phyloP scores from a whole-genome alignment of 768 basidiomycete species.

The Leccinum boreale region DNA sequence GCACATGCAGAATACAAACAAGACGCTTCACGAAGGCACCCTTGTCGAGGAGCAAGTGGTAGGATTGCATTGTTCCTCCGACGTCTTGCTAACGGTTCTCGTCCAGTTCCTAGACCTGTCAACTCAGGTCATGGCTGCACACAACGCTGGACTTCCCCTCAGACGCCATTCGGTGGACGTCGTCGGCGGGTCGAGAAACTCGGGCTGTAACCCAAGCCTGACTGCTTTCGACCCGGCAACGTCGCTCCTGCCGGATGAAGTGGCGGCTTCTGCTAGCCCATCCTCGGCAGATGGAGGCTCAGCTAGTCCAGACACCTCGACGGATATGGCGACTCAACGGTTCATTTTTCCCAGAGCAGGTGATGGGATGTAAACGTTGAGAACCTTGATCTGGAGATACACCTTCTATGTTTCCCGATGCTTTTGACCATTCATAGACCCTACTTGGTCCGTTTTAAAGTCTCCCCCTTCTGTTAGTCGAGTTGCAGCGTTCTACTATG shows the following conservation, averaged over 20 bases:
- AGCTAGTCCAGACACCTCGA: slow-evolving; percentile 17
- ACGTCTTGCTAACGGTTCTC: not conserved
- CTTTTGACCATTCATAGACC: slow-evolving; percentile 3
- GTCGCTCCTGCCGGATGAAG: slow-evolving; percentile 14
- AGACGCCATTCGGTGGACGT: slow-evolving; percentile 32
- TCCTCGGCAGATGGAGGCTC: slow-evolving; percentile 20
- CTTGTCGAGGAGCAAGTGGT: slow-evolving; percentile 57
- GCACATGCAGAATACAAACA: slow-evolving; percentile 60
- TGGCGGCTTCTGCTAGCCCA: slow-evolving; percentile 22
- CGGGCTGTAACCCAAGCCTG: slow-evolving; percentile 8
- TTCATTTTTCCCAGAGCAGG: slow-evolving; percentile 17
- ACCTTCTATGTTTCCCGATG: not conserved
- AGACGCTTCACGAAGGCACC: slow-evolving; percentile 48
- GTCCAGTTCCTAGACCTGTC: slow-evolving; percentile 31
- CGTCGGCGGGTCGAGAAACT: slow-evolving; percentile 12
- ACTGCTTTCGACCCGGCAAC: slow-evolving; percentile 15
- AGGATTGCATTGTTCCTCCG: not conserved
- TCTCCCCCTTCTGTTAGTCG: not conserved
- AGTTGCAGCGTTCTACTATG: not conserved
- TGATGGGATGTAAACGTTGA: slow-evolving; percentile 16
- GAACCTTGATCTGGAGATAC: slow-evolving; percentile 1
- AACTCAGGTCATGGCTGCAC: slow-evolving; percentile 24
- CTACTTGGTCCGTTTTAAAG: slow-evolving; percentile 1
- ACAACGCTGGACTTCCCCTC: slow-evolving; percentile 23
- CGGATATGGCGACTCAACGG: slow-evolving; percentile 11